Percentiles rank a stretch among this genome's conserved stretches.
Conservation (phyloP, 805 yeast genomes). For the Ogataea sp. region DNA sequence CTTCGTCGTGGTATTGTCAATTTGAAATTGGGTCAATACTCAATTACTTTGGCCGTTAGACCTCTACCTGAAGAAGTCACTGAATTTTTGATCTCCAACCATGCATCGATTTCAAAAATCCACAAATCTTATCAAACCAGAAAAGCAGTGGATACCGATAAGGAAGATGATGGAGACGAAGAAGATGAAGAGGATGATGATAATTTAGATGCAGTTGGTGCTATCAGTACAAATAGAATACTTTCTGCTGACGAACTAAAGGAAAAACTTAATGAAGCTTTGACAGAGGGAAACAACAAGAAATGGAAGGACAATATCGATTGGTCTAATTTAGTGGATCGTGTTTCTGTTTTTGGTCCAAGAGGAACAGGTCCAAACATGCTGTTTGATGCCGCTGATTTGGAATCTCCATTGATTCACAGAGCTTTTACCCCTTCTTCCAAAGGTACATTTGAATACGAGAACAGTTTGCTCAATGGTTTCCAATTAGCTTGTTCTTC, state of each 20-base stretch:
- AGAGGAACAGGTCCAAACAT: conserved; percentile 70
- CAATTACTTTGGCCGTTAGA: conserved; percentile 31
- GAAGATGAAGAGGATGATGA: conserved; percentile 25
- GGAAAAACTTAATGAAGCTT: conserved; percentile 21
- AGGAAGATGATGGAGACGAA: conserved; percentile 23
- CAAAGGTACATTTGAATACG: conserved; percentile 30
- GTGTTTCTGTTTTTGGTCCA: conserved; percentile 68
- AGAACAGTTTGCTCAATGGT: conserved; percentile 67
- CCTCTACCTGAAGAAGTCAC: conserved; percentile 51
- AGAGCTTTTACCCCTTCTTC: conserved; percentile 19
- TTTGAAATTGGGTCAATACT: conserved; percentile 42
- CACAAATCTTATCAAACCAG: conserved; percentile 20
- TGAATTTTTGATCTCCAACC: conserved; percentile 40
- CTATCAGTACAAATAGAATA: conserved; percentile 7
- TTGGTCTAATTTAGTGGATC: conserved; percentile 24
- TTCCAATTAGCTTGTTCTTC: conserved; percentile 73
- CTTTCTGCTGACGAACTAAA: conserved; percentile 24
- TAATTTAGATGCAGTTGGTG: conserved; percentile 5
- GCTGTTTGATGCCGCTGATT: conserved; percentile 44
- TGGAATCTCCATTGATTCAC: conserved; percentile 22
- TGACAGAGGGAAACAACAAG: conserved; percentile 10
- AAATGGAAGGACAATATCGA: conserved; percentile 18
- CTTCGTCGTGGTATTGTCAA: conserved; percentile 43
- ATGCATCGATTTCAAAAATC: conserved; percentile 32
- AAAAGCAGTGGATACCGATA: conserved; percentile 43